These are phyloP conservation scores for Pestalotiopsis sp. DNA, from an alignment of 2,329 filamentous ascomycete species.

Conservation along the genomic window DNA sequence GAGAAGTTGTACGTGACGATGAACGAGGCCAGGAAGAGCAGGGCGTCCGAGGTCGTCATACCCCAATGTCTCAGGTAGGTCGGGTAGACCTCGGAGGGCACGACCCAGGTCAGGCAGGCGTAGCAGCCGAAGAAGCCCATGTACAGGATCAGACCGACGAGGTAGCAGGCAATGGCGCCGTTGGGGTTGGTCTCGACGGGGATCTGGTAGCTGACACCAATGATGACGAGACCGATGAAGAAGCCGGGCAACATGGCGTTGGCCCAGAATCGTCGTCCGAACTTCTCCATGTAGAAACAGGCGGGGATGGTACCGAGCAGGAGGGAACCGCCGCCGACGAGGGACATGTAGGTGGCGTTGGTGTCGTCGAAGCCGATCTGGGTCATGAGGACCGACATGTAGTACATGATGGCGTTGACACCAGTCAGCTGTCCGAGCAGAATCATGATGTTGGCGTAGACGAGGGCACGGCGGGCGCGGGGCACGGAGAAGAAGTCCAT, in stretches of 20 bases:
- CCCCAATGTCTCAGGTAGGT: constrained; percentile 74
- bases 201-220: constrained; percentile 65
- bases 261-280: constrained; percentile 74
- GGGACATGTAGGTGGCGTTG: constrained; percentile 71
- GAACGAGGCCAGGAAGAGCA: constrained; percentile 71
- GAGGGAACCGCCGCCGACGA: constrained; percentile 69
- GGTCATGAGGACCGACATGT: constrained; percentile 68
- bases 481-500: constrained; percentile 74
- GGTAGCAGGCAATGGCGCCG: constrained; percentile 61
- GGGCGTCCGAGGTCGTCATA: constrained; percentile 70
- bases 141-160: constrained; percentile 69
- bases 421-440: constrained; percentile 71
- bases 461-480: constrained; percentile 64
- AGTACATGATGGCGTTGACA: constrained; percentile 72
- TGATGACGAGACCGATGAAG: constrained; percentile 68
- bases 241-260: constrained; percentile 72
- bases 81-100: constrained; percentile 71
- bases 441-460: constrained; percentile 72
- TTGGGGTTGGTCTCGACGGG: constrained; percentile 43
- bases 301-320: constrained; percentile 69
- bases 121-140: constrained; percentile 70
- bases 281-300: constrained; percentile 71
- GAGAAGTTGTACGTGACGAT: constrained; percentile 77
- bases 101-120: constrained; percentile 65
- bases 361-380: constrained; percentile 67